These are phyloP conservation scores for Aspergillus ustus DNA, from an alignment of 2,329 filamentous ascomycete genomes.

Conservation along the genomic window DNA sequence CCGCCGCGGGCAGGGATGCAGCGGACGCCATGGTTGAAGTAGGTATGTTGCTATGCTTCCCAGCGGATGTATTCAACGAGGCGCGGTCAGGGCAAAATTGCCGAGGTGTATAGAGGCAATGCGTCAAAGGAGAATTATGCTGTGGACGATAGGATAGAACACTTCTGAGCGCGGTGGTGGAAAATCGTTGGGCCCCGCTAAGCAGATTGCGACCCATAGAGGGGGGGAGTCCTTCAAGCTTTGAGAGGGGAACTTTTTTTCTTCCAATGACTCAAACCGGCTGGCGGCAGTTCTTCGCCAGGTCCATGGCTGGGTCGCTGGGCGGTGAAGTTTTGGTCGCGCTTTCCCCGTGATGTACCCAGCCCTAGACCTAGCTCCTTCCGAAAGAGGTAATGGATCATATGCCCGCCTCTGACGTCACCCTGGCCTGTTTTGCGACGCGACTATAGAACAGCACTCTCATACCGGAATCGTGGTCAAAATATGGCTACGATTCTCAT, in stretches of 20 bases:
- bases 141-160: constrained; percentile 23
- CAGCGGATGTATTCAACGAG: constrained; percentile 9
- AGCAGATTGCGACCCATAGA: constrained; percentile 45
- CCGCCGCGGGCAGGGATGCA: constrained; percentile 38
- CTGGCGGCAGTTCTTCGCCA: constrained; percentile 20
- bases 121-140: constrained; percentile 25
- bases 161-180: constrained; percentile 33
- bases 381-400: not conserved
- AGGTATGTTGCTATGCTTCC: constrained; percentile 22
- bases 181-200: constrained; percentile 46
- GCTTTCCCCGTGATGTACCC: not conserved
- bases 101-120: constrained; percentile 15
- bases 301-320: constrained; percentile 9
- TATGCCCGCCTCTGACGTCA: constrained; percentile 23
- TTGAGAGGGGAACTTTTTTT: constrained; percentile 31
- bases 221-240: constrained; percentile 21
- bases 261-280: constrained; percentile 34
- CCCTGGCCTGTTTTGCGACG: not conserved
- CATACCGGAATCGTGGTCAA: not conserved
- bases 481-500: not conserved
- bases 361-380: constrained; percentile 23
- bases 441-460: not conserved
- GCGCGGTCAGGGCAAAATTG: constrained; percentile 18
- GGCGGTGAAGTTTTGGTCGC: constrained; percentile 31
- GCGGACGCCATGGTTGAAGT: constrained; percentile 41